These are phyloP conservation scores for Serendipita indica DNA, from an alignment of 768 basidiomycete species.

Conservation along the genomic window DNA sequence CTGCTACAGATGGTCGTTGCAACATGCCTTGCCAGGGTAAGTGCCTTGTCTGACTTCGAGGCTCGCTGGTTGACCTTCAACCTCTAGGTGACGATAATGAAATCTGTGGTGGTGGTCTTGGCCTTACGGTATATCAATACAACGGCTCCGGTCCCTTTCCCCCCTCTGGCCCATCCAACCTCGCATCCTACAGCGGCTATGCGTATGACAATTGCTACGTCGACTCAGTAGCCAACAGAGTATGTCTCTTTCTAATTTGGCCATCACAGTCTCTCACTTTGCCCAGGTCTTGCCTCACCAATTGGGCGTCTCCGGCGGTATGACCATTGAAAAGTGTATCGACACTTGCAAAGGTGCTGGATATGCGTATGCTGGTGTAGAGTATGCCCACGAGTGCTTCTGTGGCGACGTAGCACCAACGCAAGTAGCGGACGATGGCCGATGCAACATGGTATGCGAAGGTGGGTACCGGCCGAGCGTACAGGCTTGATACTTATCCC, in stretches of 20 bases:
- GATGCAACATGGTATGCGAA: conserved; percentile 61
- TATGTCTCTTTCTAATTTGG: background rate
- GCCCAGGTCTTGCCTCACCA: background rate
- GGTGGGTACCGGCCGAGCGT: conserved; percentile 29
- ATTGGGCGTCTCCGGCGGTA: background rate
- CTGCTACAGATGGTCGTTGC: background rate
- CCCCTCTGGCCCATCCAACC: background rate
- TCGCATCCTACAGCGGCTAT: background rate
- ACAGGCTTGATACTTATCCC: background rate
- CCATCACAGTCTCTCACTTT: background rate
- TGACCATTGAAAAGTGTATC: background rate
- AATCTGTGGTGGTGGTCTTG: background rate
- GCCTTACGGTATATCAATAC: background rate
- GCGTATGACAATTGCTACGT: background rate
- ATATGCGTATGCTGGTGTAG: conserved; percentile 26
- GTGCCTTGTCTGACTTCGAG: background rate
- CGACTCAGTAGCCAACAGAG: background rate
- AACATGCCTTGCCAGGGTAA: background rate
- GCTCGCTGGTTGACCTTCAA: background rate
- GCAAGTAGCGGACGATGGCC: conserved; percentile 22
- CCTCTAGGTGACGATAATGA: background rate
- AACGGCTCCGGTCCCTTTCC: background rate
- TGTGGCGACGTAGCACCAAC: background rate
- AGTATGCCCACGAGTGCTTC: conserved; percentile 36
- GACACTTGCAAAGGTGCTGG: conserved; percentile 42